Evolutionary conservation across 1,284 basidiomycete species (phyloP).

Genomic region (Ganoderma multipileum): DNA sequence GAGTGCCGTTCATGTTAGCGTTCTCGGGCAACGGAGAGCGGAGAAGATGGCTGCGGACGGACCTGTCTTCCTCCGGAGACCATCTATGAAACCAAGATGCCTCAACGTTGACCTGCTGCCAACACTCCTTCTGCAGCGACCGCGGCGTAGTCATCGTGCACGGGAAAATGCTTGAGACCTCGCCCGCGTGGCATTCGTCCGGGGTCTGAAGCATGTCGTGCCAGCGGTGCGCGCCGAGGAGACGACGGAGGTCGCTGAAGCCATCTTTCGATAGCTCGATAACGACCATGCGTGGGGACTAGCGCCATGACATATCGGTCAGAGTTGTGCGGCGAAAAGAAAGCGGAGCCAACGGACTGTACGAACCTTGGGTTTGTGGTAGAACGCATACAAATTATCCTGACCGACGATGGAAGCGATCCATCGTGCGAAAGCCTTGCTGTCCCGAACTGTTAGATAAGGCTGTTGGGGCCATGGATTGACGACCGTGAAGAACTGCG

Average conservation of each 20-base stretch:
- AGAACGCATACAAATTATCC: constrained; percentile 57
- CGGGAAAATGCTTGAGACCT: constrained; percentile 59
- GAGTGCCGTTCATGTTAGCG: neutral
- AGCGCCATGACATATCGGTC: neutral
- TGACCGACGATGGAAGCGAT: constrained; percentile 61
- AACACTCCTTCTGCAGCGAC: constrained; percentile 57
- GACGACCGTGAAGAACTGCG: constrained; percentile 63
- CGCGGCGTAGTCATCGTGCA: constrained; percentile 53
- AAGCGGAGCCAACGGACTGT: neutral
- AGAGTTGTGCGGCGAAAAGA: neutral
- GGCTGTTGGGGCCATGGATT: constrained; percentile 65
- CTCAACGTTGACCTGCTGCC: constrained; percentile 63
- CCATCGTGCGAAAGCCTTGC: constrained; percentile 63
- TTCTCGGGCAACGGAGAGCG: neutral
- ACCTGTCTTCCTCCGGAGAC: constrained; percentile 44
- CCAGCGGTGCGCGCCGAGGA: constrained; percentile 76
- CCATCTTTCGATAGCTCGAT: constrained; percentile 59
- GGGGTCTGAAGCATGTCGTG: constrained; percentile 56
- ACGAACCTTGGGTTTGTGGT: constrained; percentile 69
- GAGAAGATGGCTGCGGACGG: constrained; percentile 33
- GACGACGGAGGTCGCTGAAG: constrained; percentile 42
- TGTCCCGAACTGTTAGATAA: constrained; percentile 61
- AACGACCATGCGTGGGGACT: constrained; percentile 73
- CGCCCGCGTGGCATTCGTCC: constrained; percentile 46
- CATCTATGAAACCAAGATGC: constrained; percentile 63